phyloP scores from a whole-genome alignment of 2,329 filamentous ascomycete species.

The Fusarium tanahbumbuense region DNA sequence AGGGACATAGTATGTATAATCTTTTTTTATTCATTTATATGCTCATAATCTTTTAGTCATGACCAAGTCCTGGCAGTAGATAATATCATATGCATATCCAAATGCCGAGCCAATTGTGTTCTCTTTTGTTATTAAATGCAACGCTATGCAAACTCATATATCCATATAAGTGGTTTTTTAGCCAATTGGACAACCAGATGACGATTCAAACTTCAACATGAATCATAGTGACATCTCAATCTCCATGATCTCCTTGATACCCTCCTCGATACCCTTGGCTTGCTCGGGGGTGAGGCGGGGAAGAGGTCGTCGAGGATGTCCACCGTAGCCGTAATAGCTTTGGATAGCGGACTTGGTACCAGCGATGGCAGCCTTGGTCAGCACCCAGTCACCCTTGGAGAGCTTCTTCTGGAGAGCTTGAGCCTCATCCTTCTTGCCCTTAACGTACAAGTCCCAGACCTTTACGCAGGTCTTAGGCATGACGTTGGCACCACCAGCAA shows the following conservation, averaged over 20 bases:
- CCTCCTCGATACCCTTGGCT: conserved; percentile 64
- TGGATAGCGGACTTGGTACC: conserved; percentile 89
- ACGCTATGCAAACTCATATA: conserved; percentile 39
- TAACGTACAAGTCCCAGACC: conserved; percentile 80
- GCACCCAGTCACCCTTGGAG: conserved; percentile 82
- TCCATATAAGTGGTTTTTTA: not conserved
- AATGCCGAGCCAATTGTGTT: not conserved
- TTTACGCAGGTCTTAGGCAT: conserved; percentile 84
- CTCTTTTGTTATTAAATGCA: conserved; percentile 36
- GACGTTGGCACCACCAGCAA: conserved; percentile 86
- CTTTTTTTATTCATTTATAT: conserved; percentile 28
- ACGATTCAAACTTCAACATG: not conserved
- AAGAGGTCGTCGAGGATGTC: conserved; percentile 78
- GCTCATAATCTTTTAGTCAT: conserved; percentile 26
- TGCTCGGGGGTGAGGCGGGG: conserved; percentile 71
- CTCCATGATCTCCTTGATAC: conserved; percentile 72
- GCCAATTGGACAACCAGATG: conserved; percentile 3
- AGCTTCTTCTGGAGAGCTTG: conserved; percentile 81
- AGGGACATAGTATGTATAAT: not conserved
- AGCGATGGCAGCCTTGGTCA: conserved; percentile 84
- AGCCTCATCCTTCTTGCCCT: conserved; percentile 80
- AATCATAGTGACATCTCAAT: conserved; percentile 66
- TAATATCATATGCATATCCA: not conserved
- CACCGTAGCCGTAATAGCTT: conserved; percentile 84
- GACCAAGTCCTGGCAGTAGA: conserved; percentile 3